phyloP scores from a whole-genome alignment of 768 basidiomycete species.

The Boletus vermiculosoides region DNA sequence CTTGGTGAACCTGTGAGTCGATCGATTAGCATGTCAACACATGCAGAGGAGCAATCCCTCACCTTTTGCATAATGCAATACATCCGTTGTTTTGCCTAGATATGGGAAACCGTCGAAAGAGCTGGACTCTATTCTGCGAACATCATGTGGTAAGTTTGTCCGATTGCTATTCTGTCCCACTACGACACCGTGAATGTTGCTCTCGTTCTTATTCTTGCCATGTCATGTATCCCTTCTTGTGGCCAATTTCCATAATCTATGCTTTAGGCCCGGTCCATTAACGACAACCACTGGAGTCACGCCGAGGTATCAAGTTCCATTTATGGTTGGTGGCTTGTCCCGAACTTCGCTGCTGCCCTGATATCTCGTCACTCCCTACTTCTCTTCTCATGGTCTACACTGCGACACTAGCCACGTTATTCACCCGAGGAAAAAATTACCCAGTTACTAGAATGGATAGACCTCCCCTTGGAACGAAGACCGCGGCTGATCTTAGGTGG shows the following conservation, averaged over 20 bases:
- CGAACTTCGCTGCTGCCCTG: not conserved
- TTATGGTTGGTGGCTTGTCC: constrained; percentile 11
- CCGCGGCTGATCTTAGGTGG: constrained; percentile 73
- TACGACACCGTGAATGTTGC: not conserved
- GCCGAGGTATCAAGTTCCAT: constrained; percentile 15
- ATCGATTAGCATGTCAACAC: not conserved
- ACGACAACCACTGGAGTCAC: constrained; percentile 10
- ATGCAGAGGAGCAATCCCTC: not conserved
- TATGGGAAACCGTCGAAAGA: constrained; percentile 84
- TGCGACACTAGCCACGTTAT: not conserved
- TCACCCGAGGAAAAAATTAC: constrained; percentile 53
- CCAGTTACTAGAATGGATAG: constrained; percentile 75
- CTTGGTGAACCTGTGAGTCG: constrained; percentile 74
- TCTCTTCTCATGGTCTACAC: not conserved
- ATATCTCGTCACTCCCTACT: not conserved
- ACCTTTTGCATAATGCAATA: not conserved
- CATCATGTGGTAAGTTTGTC: constrained; percentile 74
- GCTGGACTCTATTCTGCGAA: constrained; percentile 76
- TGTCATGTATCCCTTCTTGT: not conserved
- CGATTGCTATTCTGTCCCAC: not conserved
- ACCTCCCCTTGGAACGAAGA: constrained; percentile 54
- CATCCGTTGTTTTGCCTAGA: constrained; percentile 39
- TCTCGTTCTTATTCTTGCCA: not conserved
- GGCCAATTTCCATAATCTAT: not conserved
- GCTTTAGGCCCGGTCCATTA: constrained; percentile 15